These are phyloP conservation scores for Silene vulgaris DNA, from an alignment of 179 eudicot genomes.

Conservation along the genomic window DNA sequence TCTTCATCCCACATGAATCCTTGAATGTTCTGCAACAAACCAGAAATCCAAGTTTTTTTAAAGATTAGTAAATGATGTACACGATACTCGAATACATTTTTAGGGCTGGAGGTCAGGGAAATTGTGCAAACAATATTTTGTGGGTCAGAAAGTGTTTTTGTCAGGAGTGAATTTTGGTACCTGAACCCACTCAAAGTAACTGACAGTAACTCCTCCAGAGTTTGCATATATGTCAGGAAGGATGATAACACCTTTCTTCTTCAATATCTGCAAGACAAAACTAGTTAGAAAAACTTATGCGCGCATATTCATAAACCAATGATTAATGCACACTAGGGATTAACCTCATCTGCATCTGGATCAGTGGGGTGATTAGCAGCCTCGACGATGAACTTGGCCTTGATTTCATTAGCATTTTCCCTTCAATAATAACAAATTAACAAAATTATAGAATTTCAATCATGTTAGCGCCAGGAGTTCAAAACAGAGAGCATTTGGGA, in stretches of 20 bases:
- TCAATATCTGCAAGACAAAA: slow-evolving; percentile 55
- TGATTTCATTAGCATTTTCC: slow-evolving; percentile 89
- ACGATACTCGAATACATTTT: background rate
- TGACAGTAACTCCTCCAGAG: slow-evolving; percentile 95
- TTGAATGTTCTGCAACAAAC: slow-evolving; percentile 73
- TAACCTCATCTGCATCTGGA: slow-evolving; percentile 97
- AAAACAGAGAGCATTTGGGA: background rate
- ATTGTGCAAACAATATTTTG: too few relatives aligned
- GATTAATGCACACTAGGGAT: slow-evolving; percentile 11
- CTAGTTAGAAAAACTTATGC: slow-evolving; percentile 4
- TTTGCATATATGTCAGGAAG: slow-evolving; percentile 97
- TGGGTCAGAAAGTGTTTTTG: too few relatives aligned
- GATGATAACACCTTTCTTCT: slow-evolving; percentile 76
- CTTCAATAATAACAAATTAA: slow-evolving; percentile 33
- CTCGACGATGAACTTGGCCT: slow-evolving; percentile 84
- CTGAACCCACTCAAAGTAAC: slow-evolving; percentile 99
- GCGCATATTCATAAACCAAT: background rate
- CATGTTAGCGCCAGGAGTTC: background rate
- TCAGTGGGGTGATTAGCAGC: slow-evolving; percentile 98
- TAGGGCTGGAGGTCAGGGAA: too few relatives aligned
- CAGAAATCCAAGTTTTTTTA: too few relatives aligned
- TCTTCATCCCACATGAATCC: slow-evolving; percentile 96
- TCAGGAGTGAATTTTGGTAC: slow-evolving; percentile 29
- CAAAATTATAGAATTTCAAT: background rate
- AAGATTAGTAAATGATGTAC: background rate